Evolutionary conservation across 2,329 filamentous ascomycete genomes (phyloP), one percentile per base, ranked within the genome.

Genomic region (Phaeosphaeriaceae sp.): DNA sequence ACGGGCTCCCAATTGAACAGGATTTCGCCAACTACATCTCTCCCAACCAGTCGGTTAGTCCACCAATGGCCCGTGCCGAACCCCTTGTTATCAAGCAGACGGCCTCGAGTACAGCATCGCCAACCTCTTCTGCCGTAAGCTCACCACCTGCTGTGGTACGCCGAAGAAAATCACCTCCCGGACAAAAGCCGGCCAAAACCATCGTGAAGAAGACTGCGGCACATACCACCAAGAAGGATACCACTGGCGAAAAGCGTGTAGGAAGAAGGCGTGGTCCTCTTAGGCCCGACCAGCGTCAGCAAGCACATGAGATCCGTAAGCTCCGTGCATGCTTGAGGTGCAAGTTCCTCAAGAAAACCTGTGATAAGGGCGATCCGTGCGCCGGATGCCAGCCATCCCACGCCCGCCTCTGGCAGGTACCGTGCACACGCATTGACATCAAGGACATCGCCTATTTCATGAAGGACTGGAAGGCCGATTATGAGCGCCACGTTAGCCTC

Each of bases 341-440:
- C 84, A 97, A 97, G 79, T 97, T 97, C 80, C 82, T 97, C 73
- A 97, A 97, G 84, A 97, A 97, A 84, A 97, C 93, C 40, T 97
- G 93, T 71, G 93, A 97, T 76, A 97, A 95, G 80, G 93, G 93
- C 57, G 92, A 97, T 78, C 93, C 93, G 49, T 97, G 93, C 76
- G 89, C 88, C 66, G 93, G 93, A 39, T 97, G 93, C 79, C 90
- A 96, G 78, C 93, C 93, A 42, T 96, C 92, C 16, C 93, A 97
- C 74, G 93, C 93, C 56, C 87, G 93, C 58, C 82, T 97, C 43
- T 97, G 93, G 93, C 92, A 97, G 77, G 93, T 97, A 36, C 93
- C 93, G 53, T 97, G 93, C 81, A 97, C 93, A 33, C 89, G 93
- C 54, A 96, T 97, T 68, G 93, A 97, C 74, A 97, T 97, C 81